Conservation (phyloP, 176 grass and related monocot species). For the Avena insularis region DNA sequence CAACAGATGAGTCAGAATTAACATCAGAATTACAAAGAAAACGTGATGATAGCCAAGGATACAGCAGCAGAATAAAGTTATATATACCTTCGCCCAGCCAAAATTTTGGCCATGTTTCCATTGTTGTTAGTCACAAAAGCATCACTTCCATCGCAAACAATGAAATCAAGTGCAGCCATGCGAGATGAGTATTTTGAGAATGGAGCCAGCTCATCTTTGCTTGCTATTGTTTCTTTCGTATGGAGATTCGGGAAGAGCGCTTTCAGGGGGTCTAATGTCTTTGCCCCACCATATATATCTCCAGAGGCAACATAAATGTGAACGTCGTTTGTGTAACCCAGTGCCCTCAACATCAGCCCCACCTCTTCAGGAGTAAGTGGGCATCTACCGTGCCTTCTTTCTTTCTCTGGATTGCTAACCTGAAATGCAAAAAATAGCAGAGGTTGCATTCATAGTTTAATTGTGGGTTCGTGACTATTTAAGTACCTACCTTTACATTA, state of each 20-base stretch:
- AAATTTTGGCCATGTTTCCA: conserved; percentile 87
- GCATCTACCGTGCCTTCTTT: conserved; percentile 75
- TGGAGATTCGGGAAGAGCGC: conserved; percentile 75
- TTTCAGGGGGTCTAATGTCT: conserved; percentile 67
- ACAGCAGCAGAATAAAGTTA: neutral
- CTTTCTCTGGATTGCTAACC: conserved; percentile 77
- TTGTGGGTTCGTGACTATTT: conserved; percentile 15
- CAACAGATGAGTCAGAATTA: conserved; percentile 30
- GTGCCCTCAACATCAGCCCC: conserved; percentile 73
- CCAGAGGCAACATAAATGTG: conserved; percentile 86
- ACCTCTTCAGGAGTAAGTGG: conserved; percentile 88
- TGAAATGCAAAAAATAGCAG: conserved; percentile 44
- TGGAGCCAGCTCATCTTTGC: conserved; percentile 62
- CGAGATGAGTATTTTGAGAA: conserved; percentile 75
- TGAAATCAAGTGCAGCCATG: conserved; percentile 85
- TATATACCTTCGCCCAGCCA: conserved; percentile 70
- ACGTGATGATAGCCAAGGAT: neutral
- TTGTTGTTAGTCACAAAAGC: conserved; percentile 88
- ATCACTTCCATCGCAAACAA: conserved; percentile 83
- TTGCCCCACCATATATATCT: conserved; percentile 75
- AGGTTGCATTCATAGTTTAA: neutral
- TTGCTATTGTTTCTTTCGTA: conserved; percentile 80
- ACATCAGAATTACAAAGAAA: neutral
- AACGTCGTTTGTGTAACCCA: conserved; percentile 63
- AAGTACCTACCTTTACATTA: conserved; percentile 23